phyloP scores from a whole-genome alignment of 306 rosid species.

The Betula pendula region DNA sequence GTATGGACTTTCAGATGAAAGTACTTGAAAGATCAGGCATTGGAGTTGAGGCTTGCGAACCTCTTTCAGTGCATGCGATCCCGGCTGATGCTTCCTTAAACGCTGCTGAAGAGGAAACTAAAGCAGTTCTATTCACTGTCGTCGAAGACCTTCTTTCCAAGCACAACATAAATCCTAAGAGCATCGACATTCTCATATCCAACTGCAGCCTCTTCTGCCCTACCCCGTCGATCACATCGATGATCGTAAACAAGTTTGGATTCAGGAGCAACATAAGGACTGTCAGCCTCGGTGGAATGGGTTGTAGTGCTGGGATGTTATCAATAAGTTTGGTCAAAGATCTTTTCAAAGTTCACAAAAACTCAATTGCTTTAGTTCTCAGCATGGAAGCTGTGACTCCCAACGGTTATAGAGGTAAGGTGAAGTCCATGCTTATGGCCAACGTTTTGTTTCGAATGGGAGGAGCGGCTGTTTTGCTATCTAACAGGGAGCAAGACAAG shows the following conservation, averaged over 20 bases:
- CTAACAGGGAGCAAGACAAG: conserved; percentile 54
- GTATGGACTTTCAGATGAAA: conserved; percentile 40
- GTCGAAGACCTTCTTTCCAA: conserved; percentile 51
- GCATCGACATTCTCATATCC: conserved; percentile 70
- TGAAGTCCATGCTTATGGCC: conserved; percentile 57
- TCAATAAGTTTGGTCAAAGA: conserved; percentile 62
- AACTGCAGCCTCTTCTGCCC: conserved; percentile 79
- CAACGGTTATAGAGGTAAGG: conserved; percentile 50
- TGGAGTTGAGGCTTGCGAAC: conserved; percentile 57
- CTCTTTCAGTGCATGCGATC: conserved; percentile 48
- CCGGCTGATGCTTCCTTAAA: conserved; percentile 36
- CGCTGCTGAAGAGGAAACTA: conserved; percentile 36
- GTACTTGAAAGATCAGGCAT: conserved; percentile 62
- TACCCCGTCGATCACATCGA: conserved; percentile 68
- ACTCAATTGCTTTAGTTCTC: conserved; percentile 59
- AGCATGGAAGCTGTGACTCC: conserved; percentile 69
- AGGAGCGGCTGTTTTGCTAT: conserved; percentile 65
- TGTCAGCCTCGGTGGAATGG: conserved; percentile 68
- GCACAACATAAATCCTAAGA: conserved; percentile 51
- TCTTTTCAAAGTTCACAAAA: conserved; percentile 56
- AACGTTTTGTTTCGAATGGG: conserved; percentile 72
- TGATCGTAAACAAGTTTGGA: conserved; percentile 61
- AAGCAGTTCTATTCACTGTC: conserved; percentile 53
- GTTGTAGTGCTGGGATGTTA: conserved; percentile 73
- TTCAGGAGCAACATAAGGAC: conserved; percentile 62